These are phyloP conservation scores for Gypsophila paniculata DNA, from an alignment of 179 eudicot species.

Conservation along the genomic window DNA sequence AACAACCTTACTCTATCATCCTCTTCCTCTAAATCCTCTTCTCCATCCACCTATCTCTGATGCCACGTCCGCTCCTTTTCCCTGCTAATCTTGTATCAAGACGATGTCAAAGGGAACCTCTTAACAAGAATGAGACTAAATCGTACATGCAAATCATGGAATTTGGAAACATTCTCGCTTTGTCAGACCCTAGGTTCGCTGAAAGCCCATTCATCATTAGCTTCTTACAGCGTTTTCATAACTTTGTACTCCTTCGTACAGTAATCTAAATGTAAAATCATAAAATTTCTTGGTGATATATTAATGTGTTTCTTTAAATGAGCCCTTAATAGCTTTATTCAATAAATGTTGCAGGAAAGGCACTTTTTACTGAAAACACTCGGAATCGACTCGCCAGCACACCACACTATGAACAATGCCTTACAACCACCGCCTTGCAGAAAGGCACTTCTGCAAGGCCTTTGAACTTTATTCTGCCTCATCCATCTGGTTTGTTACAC, in stretches of 20 bases:
- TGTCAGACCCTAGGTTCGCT: background rate
- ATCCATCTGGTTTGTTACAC: slow-evolving; percentile 14
- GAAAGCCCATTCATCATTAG: background rate
- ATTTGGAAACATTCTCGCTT: too few relatives aligned
- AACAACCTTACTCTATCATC: too few relatives aligned
- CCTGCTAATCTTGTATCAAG: too few relatives aligned
- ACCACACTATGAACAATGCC: slow-evolving; percentile 37
- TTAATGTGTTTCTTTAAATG: background rate
- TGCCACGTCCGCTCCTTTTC: too few relatives aligned
- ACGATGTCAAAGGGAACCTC: background rate
- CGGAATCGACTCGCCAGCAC: slow-evolving; percentile 65
- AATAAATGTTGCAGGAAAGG: slow-evolving; percentile 58
- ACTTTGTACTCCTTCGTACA: background rate
- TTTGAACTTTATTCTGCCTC: slow-evolving; percentile 34
- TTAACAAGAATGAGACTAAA: background rate
- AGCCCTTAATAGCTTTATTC: background rate
- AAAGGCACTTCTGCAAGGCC: slow-evolving; percentile 85
- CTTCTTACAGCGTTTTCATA: background rate
- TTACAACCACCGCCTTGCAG: slow-evolving; percentile 76
- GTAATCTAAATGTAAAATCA: background rate
- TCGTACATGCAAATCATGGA: too few relatives aligned
- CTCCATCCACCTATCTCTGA: too few relatives aligned
- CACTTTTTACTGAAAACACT: slow-evolving; percentile 76
- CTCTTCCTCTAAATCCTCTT: too few relatives aligned
- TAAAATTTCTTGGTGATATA: background rate